Evolutionary conservation across 2,329 filamentous ascomycete genomes (phyloP).

Genomic region (Cladosporium oxysporum): DNA sequence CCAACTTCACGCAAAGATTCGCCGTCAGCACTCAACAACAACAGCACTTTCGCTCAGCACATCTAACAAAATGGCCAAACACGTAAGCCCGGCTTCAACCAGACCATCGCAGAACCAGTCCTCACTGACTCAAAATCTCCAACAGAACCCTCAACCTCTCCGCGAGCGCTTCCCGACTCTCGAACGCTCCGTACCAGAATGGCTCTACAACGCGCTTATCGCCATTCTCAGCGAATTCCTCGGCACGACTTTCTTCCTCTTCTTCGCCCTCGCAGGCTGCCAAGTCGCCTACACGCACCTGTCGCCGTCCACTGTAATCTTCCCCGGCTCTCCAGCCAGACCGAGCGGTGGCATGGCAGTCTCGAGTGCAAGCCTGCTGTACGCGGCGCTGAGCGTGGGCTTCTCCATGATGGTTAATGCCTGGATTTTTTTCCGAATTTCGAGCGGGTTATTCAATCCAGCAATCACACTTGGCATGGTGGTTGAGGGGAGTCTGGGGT

Average conservation of each 20-base stretch:
- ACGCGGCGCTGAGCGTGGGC: slow-evolving; percentile 35
- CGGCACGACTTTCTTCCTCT: slow-evolving; percentile 40
- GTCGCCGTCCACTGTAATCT: slow-evolving; percentile 25
- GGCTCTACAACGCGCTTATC: slow-evolving; percentile 27
- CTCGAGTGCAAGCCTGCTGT: slow-evolving; percentile 33
- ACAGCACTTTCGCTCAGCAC: neutral
- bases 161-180: slow-evolving; percentile 1
- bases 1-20: neutral
- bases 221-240: slow-evolving; percentile 36
- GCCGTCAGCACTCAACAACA: neutral
- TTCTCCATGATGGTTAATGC: slow-evolving; percentile 36
- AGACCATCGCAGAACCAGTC: neutral
- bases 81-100: neutral
- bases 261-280: slow-evolving; percentile 36
- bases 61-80: neutral
- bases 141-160: slow-evolving; percentile 1
- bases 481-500: slow-evolving; percentile 31
- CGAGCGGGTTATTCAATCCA: slow-evolving; percentile 36
- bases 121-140: neutral
- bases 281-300: slow-evolving; percentile 47
- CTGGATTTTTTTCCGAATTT: slow-evolving; percentile 35
- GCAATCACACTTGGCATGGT: slow-evolving; percentile 37
- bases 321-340: neutral
- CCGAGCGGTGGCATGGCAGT: slow-evolving; percentile 20
- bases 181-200: slow-evolving; percentile 1